Evolutionary conservation across 2,329 filamentous ascomycete species (phyloP), one percentile per base, ranked within the genome.

Genomic region (Aphanoascus verrucosus): DNA sequence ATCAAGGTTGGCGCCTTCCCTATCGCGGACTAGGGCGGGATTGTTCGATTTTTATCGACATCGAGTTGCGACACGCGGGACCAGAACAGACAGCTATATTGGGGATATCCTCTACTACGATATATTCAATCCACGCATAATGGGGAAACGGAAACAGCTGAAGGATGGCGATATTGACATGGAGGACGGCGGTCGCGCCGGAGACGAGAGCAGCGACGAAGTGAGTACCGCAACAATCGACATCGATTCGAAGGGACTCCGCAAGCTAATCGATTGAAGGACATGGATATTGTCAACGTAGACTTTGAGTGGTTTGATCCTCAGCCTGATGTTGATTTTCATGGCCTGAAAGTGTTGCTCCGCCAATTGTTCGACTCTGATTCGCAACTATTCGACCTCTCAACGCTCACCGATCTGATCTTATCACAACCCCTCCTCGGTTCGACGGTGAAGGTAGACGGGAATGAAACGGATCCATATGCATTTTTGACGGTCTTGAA

Each of bases 291-390:
- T 68, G 82, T 98, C 60, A 85, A 97, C 66, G 89, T 97, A 55
- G 91, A 97, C 60, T 98, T 98, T 64, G 93, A 98, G 74, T 97
- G 89, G 86, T 98, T 97, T 74, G 94, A 96, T 72, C 94, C 91
- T 58, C 85, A 93, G 62, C 78, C 86, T 1, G 82, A 86, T 6
- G 79, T 94, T 62, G 93, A 98, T 70, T 97, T 97, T 70, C 91
- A 97, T 71, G 93, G 93, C 55, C 80, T 94, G 62, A 96, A 96
- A 70, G 85, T 82, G 8, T 81, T 98, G 6, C 72, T 96, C 56
- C 86, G 91, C 56, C 93, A 98, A 70, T 81, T 98, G 41, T 84
- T 98, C 68, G 93, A 97, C 69, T 81, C 86, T 52, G 93, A 98
- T 72, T 79, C 85, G 45, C 79, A 84, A 56, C 77, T 94, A 31